Base-by-base conservation (phyloP, 192 early-diverging fungal species). In the Backusella westeae region DNA sequence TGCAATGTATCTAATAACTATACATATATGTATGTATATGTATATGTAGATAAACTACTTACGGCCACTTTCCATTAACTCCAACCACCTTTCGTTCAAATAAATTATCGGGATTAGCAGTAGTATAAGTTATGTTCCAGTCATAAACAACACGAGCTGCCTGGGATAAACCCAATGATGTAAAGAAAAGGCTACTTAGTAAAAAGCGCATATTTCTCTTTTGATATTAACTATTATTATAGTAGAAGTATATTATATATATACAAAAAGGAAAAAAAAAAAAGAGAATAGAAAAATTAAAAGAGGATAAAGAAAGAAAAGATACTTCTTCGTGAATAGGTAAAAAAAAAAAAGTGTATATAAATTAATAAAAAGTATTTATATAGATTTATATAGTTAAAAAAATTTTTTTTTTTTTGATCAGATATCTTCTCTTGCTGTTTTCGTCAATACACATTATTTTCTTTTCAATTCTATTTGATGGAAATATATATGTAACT, bases 61-160 rank as follows among this genome's bases (percentile, higher is more conserved):
- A 89, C 81, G 91, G 92, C 85, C 87, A 92, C 39, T 75, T 82
- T 3, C 86, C 87, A 78, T 93, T 93, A 70, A 91, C 90, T 44
- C 90, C 91, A 41, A 90, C 88, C 6, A 93, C 91, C 49, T 82
- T 87, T 15, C 90, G 86, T 75, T 89, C 87, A 56, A 75, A 74
- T 10, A 88, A 73, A 34, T 89, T 90, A 83, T 94, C 92, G 6
- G 92, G 92, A 69, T 91, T 91, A 8, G 88, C 90, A 19, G 66
- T 83, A 42, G 87, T 84, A 39, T 92, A 92, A n/a, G 86, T 87
- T 72, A 93, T 88, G 74, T 93, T 86, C 92, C 92, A 93, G 82
- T 91, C 79, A 82, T 90, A 88, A 23, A 82, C 85, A 44, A 92
- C 90, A 44, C 85, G 83, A 15, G 85, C 88, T 78, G 87, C 89